Evolutionary conservation across 768 basidiomycete genomes (phyloP), one percentile per base, ranked within the genome.

Genomic region (Mycena vulgaris): DNA sequence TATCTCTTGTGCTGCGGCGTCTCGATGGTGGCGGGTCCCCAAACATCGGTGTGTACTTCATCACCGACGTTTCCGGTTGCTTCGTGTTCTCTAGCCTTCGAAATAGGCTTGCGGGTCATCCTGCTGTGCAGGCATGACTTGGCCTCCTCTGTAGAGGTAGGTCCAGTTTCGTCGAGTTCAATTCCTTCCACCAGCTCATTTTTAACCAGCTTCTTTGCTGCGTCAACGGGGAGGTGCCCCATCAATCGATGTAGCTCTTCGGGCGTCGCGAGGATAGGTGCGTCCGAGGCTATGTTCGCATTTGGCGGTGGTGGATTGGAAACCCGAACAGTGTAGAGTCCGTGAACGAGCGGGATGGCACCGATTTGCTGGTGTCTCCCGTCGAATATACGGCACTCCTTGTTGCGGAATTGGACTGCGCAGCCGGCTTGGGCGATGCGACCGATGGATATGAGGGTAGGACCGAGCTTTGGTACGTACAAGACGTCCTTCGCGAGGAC

Each of bases 11-110:
- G 67, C 0, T 71, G 58, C 1, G n/a, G n/a, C n/a, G n/a, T n/a
- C n/a, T n/a, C n/a, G n/a, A n/a, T n/a, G n/a, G n/a, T n/a, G n/a
- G n/a, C 70, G 3, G 81, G 80, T 21, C 82, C 81, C 80, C 81
- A 84, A 2, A 84, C 66, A 65, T 84, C 79, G 2, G 76, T 74
- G 47, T 82, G 79, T 11, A 83, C 77, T 33, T 78, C 76, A 2
- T 79, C 79, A 8, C 81, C 80, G 66, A 81, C 75, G 0, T 45
- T 11, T 31, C 53, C 60, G 21, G 51, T 23, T 9, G 79, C 73
- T 13, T 72, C 57, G 17, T 71, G 56, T 14, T 73, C 72, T 14
- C 53, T 40, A n/a, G 65, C 73, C 66, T 78, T 79, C 28, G 66
- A 65, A 19, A 81, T 75, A 14, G 69, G 64, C 37, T 80, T 76